Evolutionary conservation across 225 moss, liverwort and hornwort genomes (phyloP).

Genomic region (Polytrichum formosum): DNA sequence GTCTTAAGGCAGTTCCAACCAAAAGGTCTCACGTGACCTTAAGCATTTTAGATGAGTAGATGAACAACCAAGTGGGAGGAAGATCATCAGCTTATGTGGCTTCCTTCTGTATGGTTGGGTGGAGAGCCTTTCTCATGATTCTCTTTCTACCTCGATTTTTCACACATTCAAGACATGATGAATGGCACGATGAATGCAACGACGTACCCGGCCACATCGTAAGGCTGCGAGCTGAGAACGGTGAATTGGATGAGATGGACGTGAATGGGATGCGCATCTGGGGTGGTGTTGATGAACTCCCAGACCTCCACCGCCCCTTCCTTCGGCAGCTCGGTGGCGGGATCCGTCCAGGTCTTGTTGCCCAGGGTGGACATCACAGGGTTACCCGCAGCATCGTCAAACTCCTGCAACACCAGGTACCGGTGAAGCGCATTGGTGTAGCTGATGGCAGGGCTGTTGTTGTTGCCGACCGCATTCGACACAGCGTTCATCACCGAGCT

Average conservation of each 20-base stretch:
- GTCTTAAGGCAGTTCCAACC: no score
- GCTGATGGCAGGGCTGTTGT: neutral
- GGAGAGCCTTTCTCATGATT: no score
- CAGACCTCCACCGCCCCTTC: slow-evolving; percentile 57
- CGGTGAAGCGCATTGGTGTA: slow-evolving; percentile 19
- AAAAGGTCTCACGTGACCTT: no score
- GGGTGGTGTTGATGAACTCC: slow-evolving; percentile 57
- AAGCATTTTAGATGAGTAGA: no score
- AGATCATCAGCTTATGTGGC: no score
- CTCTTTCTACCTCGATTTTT: no score
- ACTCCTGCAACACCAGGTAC: slow-evolving; percentile 29
- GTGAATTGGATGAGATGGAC: slow-evolving; percentile 44
- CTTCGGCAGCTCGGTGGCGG: slow-evolving; percentile 23
- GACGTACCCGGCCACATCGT: slow-evolving; percentile 10
- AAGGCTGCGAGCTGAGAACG: slow-evolving; percentile 44
- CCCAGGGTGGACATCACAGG: slow-evolving; percentile 16
- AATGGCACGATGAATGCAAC: neutral
- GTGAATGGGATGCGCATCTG: slow-evolving; percentile 64
- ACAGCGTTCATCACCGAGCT: neutral
- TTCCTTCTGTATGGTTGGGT: no score
- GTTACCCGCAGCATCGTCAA: slow-evolving; percentile 18
- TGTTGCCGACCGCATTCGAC: neutral
- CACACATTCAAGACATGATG: neutral
- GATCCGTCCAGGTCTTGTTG: slow-evolving; percentile 20
- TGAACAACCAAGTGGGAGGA: no score